Base-by-base conservation (phyloP, 176 grass and related monocot genomes). In the Ensete ventricosum region DNA sequence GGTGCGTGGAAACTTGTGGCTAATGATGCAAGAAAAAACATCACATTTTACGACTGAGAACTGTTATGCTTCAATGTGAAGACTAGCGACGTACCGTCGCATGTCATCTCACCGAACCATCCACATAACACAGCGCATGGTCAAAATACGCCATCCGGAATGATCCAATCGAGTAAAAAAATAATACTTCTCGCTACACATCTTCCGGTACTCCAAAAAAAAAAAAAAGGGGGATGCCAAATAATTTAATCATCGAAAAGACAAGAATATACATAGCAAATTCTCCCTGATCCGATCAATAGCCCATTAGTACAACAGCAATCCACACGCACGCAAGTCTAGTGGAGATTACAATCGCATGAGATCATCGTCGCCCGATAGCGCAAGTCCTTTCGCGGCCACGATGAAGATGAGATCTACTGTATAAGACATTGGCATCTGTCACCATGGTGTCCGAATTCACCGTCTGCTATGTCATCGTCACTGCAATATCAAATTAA, bases 401-500 rank as follows among this genome's bases (percentile, higher is more conserved):
- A 20, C 1, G 11, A 20, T 70, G 65, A 57, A 51, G 24, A 59
- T 13, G 2, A 55, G n/a, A 69, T 78, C 23, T 79, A 79, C 16
- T 50, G 77, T 16, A 79, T 50, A 22, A 71, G 17, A 58, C 77
- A 79, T 10, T 34, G 25, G 11, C 77, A 79, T 79, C 52, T 71
- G 50, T 70, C 27, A 50, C 65, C 24, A 22, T 58, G 26, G 50
- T 23, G 27, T 2, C 53, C 77, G 50, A 48, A 70, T 49, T 79
- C 77, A 50, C 21, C 65, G 51, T 79, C 64, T 22, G 27, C 50
- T 23, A 16, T 22, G 4, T 49, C 77, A 29, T 58, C 66, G 9
- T 60, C 77, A 25, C 77, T 79, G 77, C 52, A 59, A 8, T 3
- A 79, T 48, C 17, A 9, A 69, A 67, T 16, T 65, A 69, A 65